Base-by-base conservation (phyloP, 2,329 filamentous ascomycete genomes). In the Colletotrichum orchidophilum region DNA sequence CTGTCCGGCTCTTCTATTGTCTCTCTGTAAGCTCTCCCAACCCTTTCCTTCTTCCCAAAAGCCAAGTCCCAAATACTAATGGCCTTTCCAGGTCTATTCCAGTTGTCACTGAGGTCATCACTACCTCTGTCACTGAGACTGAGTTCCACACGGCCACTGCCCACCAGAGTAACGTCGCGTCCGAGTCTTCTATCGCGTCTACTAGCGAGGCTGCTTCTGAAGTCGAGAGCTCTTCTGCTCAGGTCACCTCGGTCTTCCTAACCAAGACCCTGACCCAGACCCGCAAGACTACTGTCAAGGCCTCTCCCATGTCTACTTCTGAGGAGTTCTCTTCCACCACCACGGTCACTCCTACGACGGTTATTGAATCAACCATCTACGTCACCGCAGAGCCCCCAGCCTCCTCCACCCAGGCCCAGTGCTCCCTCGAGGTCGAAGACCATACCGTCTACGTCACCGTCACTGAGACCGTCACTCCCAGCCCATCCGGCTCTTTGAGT, bases 121-220 rank as follows among this genome's bases (percentile, higher is more conserved):
- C 63, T 15, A 73, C 72, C 29, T 70, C 71, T 21, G 42, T 71
- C 39, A 73, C 71, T 33, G 54, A 73, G 66, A 73, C 70, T 49
- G 57, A 54, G 52, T 61, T 42, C 21, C 49, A 52, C 63, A 73
- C 70, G 27, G 57, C 61, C 39, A 49, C 66, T 24, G 54, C n/a
- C 21, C 52, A 55, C 31, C 26, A 66, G 42, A 42, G 59, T n/a
- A 13, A 27, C 8, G 18, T 31, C 11, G 29, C 11, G 39, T n/a
- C 58, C 13, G 62, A 57, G 60, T 55, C 49, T 12, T 11, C 9
- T 49, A 31, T 15, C 49, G 31, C 29, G 26, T 26, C 46, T n/a
- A 68, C 29, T 46, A 24, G 31, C 54, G 27, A 57, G 58, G 46
- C 61, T 11, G 26, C 59, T 35, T 49, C 63, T 50, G 27, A 46